These are phyloP conservation scores for Leishmania martiniquensis DNA, from an alignment of 208 protist genomes.

Conservation along the genomic window DNA sequence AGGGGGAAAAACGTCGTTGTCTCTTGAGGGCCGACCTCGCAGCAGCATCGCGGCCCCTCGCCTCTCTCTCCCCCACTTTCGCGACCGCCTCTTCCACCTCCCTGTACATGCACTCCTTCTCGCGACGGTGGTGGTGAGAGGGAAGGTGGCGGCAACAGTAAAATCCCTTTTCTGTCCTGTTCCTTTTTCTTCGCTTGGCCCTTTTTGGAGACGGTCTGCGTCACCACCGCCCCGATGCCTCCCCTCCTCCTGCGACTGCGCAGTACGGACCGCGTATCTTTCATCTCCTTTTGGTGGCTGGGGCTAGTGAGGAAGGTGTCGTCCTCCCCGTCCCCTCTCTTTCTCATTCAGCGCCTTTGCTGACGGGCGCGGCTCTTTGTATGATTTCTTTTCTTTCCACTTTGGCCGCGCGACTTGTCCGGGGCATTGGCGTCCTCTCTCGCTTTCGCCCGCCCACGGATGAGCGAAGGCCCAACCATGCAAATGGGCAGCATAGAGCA, in stretches of 20 bases:
- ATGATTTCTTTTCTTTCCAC: background rate
- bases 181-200: background rate
- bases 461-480: background rate
- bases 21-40: background rate
- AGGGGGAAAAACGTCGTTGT: background rate
- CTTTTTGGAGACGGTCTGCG: no score
- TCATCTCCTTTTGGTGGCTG: background rate
- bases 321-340: background rate
- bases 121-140: background rate
- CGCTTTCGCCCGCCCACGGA: background rate
- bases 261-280: background rate
- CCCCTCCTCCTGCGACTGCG: background rate
- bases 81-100: background rate
- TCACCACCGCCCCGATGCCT: background rate
- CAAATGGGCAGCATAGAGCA: background rate
- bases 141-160: background rate
- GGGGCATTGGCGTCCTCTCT: background rate
- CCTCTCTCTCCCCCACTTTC: no score
- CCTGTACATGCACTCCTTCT: background rate
- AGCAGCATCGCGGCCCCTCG: background rate
- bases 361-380: no score
- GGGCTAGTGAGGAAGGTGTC: background rate
- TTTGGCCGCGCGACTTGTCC: background rate
- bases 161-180: background rate
- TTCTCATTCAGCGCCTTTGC: background rate